phyloP scores from a whole-genome alignment of 495 filamentous ascomycete species.

The Cercophora samala region DNA sequence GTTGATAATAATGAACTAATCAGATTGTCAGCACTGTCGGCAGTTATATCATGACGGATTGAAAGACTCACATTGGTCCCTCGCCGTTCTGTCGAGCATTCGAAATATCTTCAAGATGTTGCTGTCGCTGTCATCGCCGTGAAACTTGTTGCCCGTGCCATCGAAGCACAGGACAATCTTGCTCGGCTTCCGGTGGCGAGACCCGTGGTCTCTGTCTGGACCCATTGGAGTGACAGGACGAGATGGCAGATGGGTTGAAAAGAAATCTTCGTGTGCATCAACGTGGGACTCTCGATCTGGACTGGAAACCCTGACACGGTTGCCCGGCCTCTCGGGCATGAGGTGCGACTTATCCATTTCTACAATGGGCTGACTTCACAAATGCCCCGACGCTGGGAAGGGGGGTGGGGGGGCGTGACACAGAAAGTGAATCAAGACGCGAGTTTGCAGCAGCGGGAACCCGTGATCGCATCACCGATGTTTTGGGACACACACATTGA shows the following conservation, averaged over 20 bases:
- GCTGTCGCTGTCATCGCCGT: slow-evolving; percentile 75
- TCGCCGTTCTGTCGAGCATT: slow-evolving; percentile 55
- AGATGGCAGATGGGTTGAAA: slow-evolving; percentile 29
- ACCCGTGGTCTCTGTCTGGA: slow-evolving; percentile 1
- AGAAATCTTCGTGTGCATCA: slow-evolving; percentile 21
- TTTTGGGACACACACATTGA: not conserved
- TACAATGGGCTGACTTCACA: not conserved
- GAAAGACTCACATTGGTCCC: slow-evolving; percentile 47
- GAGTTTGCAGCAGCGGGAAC: not conserved
- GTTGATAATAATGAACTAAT: slow-evolving; percentile 67
- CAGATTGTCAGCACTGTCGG: slow-evolving; percentile 13
- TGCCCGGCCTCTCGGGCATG: slow-evolving; percentile 17
- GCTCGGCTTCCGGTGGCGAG: slow-evolving; percentile 25
- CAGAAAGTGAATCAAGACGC: not conserved
- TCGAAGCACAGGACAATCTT: slow-evolving; percentile 82
- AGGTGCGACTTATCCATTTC: slow-evolving; percentile 31
- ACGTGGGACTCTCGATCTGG: slow-evolving; percentile 5
- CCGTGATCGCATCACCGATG: not conserved
- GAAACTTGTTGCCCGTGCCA: slow-evolving; percentile 85
- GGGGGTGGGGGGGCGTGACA: not conserved
- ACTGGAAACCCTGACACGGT: not conserved
- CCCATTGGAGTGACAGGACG: slow-evolving; percentile 22
- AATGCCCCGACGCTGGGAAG: not conserved
- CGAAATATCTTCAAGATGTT: slow-evolving; percentile 87
- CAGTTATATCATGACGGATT: not conserved